Percentiles rank a stretch among this genome's conserved stretches.
phyloP scores from a whole-genome alignment of 768 basidiomycete genomes.

The Boletellus sp. region DNA sequence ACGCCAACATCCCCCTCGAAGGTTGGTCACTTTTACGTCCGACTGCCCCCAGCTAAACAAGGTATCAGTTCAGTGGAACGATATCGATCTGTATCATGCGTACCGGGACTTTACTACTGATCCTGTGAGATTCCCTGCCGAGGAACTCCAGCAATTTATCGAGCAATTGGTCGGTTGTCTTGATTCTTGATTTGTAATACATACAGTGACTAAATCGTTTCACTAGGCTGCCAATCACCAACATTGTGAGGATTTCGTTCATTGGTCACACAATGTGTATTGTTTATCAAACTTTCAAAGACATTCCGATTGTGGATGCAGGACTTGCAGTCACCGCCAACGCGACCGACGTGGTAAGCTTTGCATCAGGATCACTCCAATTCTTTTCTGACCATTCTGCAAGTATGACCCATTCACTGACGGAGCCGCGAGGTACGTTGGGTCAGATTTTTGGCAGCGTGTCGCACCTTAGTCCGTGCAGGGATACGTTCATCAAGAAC shows the following conservation, averaged over 20 bases:
- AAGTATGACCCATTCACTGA: slow-evolving; percentile 67
- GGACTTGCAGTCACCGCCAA: slow-evolving; percentile 57
- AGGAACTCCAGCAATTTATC: slow-evolving; percentile 53
- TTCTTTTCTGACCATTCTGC: neutral
- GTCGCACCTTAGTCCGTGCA: slow-evolving; percentile 19
- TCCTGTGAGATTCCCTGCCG: slow-evolving; percentile 56
- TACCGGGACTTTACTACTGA: slow-evolving; percentile 67
- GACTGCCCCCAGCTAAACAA: neutral
- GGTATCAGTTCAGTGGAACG: slow-evolving; percentile 67
- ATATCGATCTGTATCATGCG: slow-evolving; percentile 71
- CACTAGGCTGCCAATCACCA: slow-evolving; percentile 26
- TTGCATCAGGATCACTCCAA: neutral
- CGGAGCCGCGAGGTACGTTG: slow-evolving; percentile 53
- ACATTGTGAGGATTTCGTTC: slow-evolving; percentile 21
- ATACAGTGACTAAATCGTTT: slow-evolving; percentile 1
- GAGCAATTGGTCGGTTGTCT: slow-evolving; percentile 46
- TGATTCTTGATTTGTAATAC: neutral
- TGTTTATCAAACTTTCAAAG: slow-evolving; percentile 28
- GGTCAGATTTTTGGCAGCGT: neutral
- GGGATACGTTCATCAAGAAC: slow-evolving; percentile 72
- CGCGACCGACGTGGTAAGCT: slow-evolving; percentile 56
- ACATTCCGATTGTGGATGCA: slow-evolving; percentile 70
- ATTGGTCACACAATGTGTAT: neutral
- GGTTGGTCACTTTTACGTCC: slow-evolving; percentile 31
- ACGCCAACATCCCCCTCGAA: slow-evolving; percentile 75